Evolutionary conservation across 352 stramenopile species (phyloP).

Genomic region (Phytophthora foliorum): DNA sequence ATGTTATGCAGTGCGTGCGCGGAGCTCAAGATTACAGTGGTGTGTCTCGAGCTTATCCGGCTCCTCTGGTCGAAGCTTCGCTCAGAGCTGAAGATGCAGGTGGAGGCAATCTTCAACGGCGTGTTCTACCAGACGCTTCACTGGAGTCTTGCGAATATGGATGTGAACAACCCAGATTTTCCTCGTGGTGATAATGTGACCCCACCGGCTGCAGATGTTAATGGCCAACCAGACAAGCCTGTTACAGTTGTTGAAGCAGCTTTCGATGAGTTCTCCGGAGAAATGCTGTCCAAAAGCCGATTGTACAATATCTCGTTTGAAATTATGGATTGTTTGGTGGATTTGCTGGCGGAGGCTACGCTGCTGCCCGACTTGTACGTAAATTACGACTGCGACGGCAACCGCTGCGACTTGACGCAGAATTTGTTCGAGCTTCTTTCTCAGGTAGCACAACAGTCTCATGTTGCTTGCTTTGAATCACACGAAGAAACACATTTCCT

Average conservation of each 20-base stretch:
- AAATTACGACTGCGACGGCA: slow-evolving; percentile 99
- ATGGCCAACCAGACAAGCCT: slow-evolving; percentile 23
- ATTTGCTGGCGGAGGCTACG: slow-evolving; percentile 96
- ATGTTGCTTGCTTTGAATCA: slow-evolving; percentile 73
- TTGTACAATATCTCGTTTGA: slow-evolving; percentile 79
- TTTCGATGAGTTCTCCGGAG: slow-evolving; percentile 71
- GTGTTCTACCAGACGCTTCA: slow-evolving; percentile 78
- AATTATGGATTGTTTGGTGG: slow-evolving; percentile 94
- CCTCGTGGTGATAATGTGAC: slow-evolving; percentile 46
- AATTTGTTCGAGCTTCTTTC: slow-evolving; percentile 97
- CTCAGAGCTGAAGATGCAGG: slow-evolving; percentile 80
- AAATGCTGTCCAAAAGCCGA: slow-evolving; percentile 57
- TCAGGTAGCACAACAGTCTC: slow-evolving; percentile 72
- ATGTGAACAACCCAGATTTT: slow-evolving; percentile 70
- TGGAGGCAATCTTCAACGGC: slow-evolving; percentile 80
- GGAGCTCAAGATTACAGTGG: slow-evolving; percentile 64
- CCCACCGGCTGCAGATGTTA: not conserved
- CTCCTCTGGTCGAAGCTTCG: slow-evolving; percentile 84
- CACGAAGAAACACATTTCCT: slow-evolving; percentile 78
- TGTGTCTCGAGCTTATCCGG: slow-evolving; percentile 70
- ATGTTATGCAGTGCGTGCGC: slow-evolving; percentile 49
- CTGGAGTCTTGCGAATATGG: slow-evolving; percentile 73
- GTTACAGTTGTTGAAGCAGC: slow-evolving; percentile 54
- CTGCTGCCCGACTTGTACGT: slow-evolving; percentile 98
- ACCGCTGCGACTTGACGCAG: slow-evolving; percentile 91